Conservation (phyloP, 2,329 filamentous ascomycete genomes). For the Colletotrichum lini region DNA sequence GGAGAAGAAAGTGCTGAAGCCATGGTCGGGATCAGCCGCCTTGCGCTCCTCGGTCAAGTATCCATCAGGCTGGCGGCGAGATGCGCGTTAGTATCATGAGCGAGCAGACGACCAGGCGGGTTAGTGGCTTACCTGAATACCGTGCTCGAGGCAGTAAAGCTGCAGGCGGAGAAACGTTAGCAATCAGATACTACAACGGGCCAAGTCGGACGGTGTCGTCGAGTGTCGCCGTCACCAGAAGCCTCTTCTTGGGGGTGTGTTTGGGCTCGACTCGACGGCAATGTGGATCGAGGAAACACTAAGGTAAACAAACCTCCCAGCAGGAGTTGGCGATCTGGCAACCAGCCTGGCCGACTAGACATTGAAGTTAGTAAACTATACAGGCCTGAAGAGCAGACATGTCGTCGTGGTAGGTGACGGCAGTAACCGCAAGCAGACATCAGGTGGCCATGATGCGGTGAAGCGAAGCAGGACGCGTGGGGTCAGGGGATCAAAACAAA, state of each 20-base stretch:
- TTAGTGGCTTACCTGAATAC: conserved; percentile 85
- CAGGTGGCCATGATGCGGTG: conserved; percentile 58
- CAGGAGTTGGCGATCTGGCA: conserved; percentile 99
- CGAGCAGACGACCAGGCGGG: conserved; percentile 12
- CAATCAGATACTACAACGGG: not conserved
- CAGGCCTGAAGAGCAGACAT: conserved; percentile 33
- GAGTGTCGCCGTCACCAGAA: conserved; percentile 1
- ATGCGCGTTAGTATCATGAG: conserved; percentile 10
- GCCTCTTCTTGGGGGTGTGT: not conserved
- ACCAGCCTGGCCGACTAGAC: conserved; percentile 97
- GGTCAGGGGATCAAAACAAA: conserved; percentile 49
- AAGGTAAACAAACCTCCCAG: conserved; percentile 90
- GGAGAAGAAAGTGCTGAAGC: conserved; percentile 99
- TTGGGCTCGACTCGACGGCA: conserved; percentile 14
- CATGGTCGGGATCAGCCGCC: conserved; percentile 90
- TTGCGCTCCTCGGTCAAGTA: conserved; percentile 99
- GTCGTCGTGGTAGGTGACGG: conserved; percentile 44
- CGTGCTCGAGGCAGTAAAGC: conserved; percentile 99
- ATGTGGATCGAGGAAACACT: conserved; percentile 23
- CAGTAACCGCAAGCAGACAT: conserved; percentile 29
- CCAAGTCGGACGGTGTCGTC: not conserved
- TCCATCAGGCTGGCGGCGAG: conserved; percentile 84
- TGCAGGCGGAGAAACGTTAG: conserved; percentile 57
- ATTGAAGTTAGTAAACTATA: conserved; percentile 63
- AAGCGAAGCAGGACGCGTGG: conserved; percentile 59